phyloP scores from a whole-genome alignment of 2,329 filamentous ascomycete genomes.

The Penicillium sp. region DNA sequence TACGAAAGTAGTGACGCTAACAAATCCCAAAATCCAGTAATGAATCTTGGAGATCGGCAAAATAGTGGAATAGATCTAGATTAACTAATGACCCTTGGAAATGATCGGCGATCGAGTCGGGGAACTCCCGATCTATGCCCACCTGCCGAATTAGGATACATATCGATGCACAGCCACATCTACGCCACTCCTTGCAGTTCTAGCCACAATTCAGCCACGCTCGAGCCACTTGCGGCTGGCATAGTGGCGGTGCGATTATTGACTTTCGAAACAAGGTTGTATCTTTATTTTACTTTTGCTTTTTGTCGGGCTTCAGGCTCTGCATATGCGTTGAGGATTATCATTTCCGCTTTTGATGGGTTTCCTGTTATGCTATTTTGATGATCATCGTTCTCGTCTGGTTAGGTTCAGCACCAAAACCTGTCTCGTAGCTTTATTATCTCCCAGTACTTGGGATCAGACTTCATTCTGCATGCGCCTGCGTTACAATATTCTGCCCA shows the following conservation, averaged over 20 bases:
- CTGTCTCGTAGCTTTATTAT: background rate
- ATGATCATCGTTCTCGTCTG: background rate
- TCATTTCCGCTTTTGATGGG: background rate
- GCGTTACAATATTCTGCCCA: background rate
- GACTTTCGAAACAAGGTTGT: slow-evolving; percentile 7
- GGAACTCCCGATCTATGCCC: background rate
- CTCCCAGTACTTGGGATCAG: background rate
- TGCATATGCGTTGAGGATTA: background rate
- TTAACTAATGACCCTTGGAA: background rate
- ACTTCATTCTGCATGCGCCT: background rate
- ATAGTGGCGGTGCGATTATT: slow-evolving; percentile 18
- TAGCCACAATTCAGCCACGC: slow-evolving; percentile 9
- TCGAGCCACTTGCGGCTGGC: slow-evolving; percentile 16
- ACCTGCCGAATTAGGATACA: slow-evolving; percentile 14
- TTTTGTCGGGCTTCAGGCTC: slow-evolving; percentile 10
- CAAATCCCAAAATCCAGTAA: background rate
- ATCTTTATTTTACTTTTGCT: slow-evolving; percentile 4
- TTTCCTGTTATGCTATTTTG: background rate
- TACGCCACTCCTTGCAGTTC: slow-evolving; percentile 21
- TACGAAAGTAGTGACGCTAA: background rate
- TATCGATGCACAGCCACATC: slow-evolving; percentile 18
- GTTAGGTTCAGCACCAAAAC: background rate
- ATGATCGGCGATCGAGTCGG: background rate
- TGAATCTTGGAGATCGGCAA: background rate
- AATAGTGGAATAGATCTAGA: background rate